Evolutionary conservation across 139 green algal species (phyloP).

Genomic region (Chara braunii): DNA sequence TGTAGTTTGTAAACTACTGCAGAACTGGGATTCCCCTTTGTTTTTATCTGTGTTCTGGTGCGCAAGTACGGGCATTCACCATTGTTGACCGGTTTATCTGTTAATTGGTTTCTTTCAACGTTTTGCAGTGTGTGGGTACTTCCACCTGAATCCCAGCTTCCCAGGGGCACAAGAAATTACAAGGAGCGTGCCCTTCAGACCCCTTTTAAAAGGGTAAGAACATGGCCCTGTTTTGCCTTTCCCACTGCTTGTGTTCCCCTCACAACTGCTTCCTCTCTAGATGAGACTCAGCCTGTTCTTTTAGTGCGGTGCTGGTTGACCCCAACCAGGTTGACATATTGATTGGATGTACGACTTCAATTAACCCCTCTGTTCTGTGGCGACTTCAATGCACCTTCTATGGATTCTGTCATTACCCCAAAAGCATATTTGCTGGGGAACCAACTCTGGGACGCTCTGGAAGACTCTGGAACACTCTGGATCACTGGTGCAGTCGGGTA

Average conservation of each 20-base stretch:
- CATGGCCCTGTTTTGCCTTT: not conserved
- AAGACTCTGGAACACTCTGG: not conserved
- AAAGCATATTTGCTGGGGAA: not conserved
- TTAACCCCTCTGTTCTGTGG: not conserved
- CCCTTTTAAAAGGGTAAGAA: conserved; percentile 49
- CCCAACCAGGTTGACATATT: not conserved
- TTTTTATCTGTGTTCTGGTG: no score
- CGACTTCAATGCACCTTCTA: no score
- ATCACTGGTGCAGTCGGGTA: no score
- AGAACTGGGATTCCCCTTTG: not conserved
- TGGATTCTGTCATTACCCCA: no score
- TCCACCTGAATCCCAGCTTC: conserved; percentile 10
- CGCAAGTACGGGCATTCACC: no score
- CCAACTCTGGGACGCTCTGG: not conserved
- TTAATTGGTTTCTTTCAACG: not conserved
- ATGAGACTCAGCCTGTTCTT: not conserved
- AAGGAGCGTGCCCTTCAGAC: conserved; percentile 93
- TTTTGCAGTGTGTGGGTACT: conserved; percentile 42
- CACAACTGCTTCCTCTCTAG: not conserved
- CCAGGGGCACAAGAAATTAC: conserved; percentile 71
- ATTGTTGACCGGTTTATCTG: not conserved
- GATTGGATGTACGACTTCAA: not conserved
- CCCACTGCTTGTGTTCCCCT: not conserved
- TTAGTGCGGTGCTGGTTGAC: conserved; percentile 3
- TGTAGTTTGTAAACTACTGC: not conserved